Evolutionary conservation across 306 rosid genomes (phyloP).

Genomic region (Castanopsis chinensis): DNA sequence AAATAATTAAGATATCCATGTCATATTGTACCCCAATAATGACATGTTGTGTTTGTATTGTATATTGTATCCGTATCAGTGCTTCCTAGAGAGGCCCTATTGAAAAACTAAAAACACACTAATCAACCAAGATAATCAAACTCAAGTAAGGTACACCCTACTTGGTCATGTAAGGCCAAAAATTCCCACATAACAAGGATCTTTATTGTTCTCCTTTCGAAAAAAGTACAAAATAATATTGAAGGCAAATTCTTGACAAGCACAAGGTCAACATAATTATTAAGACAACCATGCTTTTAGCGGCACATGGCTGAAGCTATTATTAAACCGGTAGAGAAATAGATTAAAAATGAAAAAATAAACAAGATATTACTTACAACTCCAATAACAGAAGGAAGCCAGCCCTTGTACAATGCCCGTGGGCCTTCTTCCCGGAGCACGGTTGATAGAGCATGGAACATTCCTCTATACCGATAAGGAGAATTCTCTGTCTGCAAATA

Average conservation of each 20-base stretch:
- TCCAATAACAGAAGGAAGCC: conserved; percentile 99
- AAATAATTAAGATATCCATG: too few relatives aligned
- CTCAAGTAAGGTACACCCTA: background rate
- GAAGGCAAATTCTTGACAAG: background rate
- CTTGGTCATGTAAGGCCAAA: background rate
- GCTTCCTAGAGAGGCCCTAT: background rate
- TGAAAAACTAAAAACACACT: background rate
- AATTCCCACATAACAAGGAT: background rate
- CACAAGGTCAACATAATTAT: background rate
- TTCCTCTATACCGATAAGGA: conserved; percentile 96
- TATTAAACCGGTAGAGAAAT: background rate
- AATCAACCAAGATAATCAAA: background rate
- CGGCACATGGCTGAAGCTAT: background rate
- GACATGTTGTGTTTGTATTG: too few relatives aligned
- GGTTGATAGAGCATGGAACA: conserved; percentile 89
- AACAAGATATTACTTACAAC: conserved; percentile 62
- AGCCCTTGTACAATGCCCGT: conserved; percentile 94
- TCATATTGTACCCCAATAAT: too few relatives aligned
- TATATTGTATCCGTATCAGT: too few relatives aligned
- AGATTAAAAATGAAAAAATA: background rate
- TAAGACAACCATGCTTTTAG: background rate
- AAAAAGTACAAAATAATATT: background rate
- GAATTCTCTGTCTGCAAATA: conserved; percentile 79
- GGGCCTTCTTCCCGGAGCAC: conserved; percentile 96
- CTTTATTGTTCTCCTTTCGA: background rate